These are phyloP conservation scores for Trypanosoma melophagium DNA, from an alignment of 208 protist genomes.

Conservation along the genomic window DNA sequence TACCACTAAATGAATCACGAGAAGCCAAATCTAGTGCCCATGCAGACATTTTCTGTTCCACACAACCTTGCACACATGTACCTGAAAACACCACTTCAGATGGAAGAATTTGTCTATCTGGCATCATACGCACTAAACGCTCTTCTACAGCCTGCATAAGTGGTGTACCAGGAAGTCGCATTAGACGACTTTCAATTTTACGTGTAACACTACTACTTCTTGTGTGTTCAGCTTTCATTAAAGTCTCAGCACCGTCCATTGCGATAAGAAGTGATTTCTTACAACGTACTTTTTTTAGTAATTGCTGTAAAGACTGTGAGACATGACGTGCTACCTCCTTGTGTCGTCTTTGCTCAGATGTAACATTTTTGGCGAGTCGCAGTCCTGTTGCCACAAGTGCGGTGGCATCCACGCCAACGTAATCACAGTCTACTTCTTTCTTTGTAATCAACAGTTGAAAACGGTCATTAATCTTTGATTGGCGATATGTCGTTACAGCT, in stretches of 20 bases:
- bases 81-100: constrained; percentile 77
- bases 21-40: constrained; percentile 87
- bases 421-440: constrained; percentile 81
- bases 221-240: constrained; percentile 49
- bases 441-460: constrained; percentile 77
- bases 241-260: constrained; percentile 69
- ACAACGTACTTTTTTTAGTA: constrained; percentile 62
- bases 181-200: constrained; percentile 45
- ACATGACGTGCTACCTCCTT: constrained; percentile 71
- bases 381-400: constrained; percentile 60
- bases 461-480: constrained; percentile 44
- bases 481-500: constrained; percentile 23
- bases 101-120: constrained; percentile 44
- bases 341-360: constrained; percentile 56
- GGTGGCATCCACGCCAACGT: constrained; percentile 73
- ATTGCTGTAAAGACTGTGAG: constrained; percentile 56
- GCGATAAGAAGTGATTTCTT: constrained; percentile 58
- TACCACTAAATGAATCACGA: constrained; percentile 51
- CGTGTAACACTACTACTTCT: constrained; percentile 38
- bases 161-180: constrained; percentile 60
- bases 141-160: constrained; percentile 82
- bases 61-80: constrained; percentile 55
- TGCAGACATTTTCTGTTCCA: constrained; percentile 81
- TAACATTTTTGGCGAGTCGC: constrained; percentile 59
- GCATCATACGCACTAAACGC: constrained; percentile 72